A percentile compares a stretch with the other conserved stretches of the same genome.
Conservation (phyloP, 2,329 filamentous ascomycete genomes). For the Massarina eburnea region DNA sequence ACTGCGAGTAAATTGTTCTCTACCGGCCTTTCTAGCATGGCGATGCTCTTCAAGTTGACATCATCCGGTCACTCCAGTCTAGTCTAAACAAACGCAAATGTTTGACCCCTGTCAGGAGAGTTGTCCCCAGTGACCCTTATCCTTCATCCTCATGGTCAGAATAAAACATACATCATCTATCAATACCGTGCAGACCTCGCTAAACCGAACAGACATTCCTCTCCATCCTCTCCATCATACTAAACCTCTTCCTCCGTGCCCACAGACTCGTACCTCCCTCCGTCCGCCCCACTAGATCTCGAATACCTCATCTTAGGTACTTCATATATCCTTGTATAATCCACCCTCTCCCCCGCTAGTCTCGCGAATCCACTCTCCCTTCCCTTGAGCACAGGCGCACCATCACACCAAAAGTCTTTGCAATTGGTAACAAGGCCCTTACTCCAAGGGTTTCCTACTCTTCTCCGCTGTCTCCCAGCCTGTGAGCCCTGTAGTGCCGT, state of each 20-base stretch:
- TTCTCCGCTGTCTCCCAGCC: conserved; percentile 42
- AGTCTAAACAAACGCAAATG: no score
- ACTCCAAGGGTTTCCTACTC: conserved; percentile 77
- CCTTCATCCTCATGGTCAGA: background rate
- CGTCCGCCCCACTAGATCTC: conserved; percentile 31
- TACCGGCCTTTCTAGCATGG: no score
- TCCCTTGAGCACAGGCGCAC: conserved; percentile 75
- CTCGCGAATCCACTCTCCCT: conserved; percentile 73
- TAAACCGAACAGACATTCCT: background rate
- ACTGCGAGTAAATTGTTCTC: no score
- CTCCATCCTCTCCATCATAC: background rate
- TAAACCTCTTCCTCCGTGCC: conserved; percentile 29
- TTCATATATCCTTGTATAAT: conserved; percentile 91
- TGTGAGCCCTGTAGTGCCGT: conserved; percentile 76
- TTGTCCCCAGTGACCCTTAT: no score
- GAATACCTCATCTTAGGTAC: conserved; percentile 69
- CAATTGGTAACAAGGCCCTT: conserved; percentile 85
- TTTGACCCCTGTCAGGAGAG: no score
- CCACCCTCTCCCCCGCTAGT: conserved; percentile 75
- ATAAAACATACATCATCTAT: background rate
- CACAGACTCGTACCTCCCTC: conserved; percentile 63
- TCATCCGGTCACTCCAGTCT: no score
- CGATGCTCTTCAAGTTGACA: no score
- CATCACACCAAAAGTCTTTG: conserved; percentile 94
- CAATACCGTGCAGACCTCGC: background rate